Base-by-base conservation (phyloP, 139 green algal genomes). In the Raphidocelis subcapitata region DNA sequence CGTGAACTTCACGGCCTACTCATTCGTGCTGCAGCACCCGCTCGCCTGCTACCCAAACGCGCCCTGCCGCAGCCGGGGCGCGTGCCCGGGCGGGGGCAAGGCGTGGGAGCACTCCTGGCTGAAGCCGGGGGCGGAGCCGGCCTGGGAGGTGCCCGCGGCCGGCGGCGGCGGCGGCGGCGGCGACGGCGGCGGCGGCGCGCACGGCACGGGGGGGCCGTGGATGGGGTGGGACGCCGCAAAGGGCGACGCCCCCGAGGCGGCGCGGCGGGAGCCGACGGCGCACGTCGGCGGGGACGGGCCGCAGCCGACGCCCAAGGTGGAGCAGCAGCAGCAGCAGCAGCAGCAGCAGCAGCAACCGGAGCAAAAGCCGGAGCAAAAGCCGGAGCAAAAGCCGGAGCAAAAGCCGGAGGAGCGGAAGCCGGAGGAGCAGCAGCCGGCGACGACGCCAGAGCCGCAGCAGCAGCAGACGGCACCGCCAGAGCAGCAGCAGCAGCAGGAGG, bases 1-100 rank as follows among this genome's bases (percentile, higher is more conserved):
- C 57, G 81, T 86, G 4, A 90, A 93, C 62, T 88, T 92, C 47
- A 84, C 81, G 29, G 59, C 67, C 14, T 76, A 83, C 29, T 91
- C 83, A 28, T 85, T 70, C 3, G 86, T 93, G 60, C 81, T 93
- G 44, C 55, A 49, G 32, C 49, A 82, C 54, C 66, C 76, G 16
- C 61, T 88, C 2, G 61, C 74, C 36, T 94, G 85, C 67, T 76
- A 84, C 60, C 62, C 49, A 26, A 89, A 85, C 37, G 70, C 70
- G 3, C 70, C 70, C 23, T 70, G 70, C 49, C 60, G 63, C 23
- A 55, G 37, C 26, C 61, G 70, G 60, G 44, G 51, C 15, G 44
- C 59, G 16, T n/a, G 28, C 49, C 18, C 18, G 0, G 60, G 61
- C 46, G 68, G 69, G 31, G 59, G 59, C 28, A 73, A 10, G 36